A percentile compares a stretch with the other conserved stretches of the same genome.
Conservation (phyloP, 228 moss, liverwort and hornwort species). For the Sphagnum magellanicum region DNA sequence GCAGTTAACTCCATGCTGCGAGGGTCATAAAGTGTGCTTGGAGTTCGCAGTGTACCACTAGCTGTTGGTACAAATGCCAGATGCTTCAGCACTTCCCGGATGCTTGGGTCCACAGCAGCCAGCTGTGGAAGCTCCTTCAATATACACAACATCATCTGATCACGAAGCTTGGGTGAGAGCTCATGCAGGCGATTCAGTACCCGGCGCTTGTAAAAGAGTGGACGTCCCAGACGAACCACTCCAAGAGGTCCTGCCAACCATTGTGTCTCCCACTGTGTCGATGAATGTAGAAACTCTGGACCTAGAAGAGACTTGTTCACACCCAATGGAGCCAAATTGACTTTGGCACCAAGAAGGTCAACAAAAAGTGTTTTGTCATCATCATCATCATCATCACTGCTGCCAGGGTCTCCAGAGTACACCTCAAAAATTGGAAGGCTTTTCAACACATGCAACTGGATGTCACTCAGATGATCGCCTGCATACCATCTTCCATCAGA, state of each 20-base stretch:
- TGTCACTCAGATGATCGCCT: slow-evolving; percentile 67
- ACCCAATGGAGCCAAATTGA: slow-evolving; percentile 66
- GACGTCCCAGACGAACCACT: slow-evolving; percentile 55
- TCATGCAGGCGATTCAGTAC: slow-evolving; percentile 75
- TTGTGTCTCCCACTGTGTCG: slow-evolving; percentile 70
- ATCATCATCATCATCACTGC: not conserved
- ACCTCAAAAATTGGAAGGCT: slow-evolving; percentile 80
- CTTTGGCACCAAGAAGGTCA: slow-evolving; percentile 61
- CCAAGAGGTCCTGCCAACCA: slow-evolving; percentile 67
- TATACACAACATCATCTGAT: slow-evolving; percentile 68
- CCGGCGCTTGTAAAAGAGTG: slow-evolving; percentile 80
- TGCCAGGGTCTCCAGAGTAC: slow-evolving; percentile 30
- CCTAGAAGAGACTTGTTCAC: slow-evolving; percentile 59
- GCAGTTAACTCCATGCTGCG: slow-evolving; percentile 58
- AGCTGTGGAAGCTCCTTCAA: slow-evolving; percentile 78
- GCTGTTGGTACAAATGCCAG: slow-evolving; percentile 68
- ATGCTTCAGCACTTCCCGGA: slow-evolving; percentile 79
- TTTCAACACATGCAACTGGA: slow-evolving; percentile 44
- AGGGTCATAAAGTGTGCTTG: slow-evolving; percentile 67
- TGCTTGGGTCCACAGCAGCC: slow-evolving; percentile 53
- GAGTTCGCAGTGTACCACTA: slow-evolving; percentile 44
- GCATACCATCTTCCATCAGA: slow-evolving; percentile 63
- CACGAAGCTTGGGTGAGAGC: slow-evolving; percentile 51
- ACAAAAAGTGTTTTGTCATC: slow-evolving; percentile 27
- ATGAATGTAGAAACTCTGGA: slow-evolving; percentile 55